Base-by-base conservation (phyloP, 768 basidiomycete genomes). In the Dictyophora rubrovolvata region DNA sequence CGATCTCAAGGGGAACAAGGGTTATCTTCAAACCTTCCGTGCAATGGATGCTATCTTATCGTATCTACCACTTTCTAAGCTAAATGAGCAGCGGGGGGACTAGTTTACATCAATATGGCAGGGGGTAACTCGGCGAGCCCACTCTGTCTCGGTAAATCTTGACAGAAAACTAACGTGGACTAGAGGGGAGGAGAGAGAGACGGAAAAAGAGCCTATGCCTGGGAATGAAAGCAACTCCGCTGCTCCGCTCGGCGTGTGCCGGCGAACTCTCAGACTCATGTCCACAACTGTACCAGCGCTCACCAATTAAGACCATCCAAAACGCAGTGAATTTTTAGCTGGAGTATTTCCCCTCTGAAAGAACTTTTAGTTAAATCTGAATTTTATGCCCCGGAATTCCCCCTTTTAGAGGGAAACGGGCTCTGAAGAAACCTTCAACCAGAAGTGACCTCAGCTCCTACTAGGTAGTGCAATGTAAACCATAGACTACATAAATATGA, bases 181-280 rank as follows among this genome's bases (percentile, higher is more conserved):
- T 1, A 14, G 53, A 28, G 28, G 53, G 20, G 23, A 53, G 10
- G 33, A 20, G 53, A 21, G 28, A 20, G 37, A 20, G 17, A 53
- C 53, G 53, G 53, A 53, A 28, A 28, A 53, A 53, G 53, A 53
- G 3, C 53, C 14, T 28, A 18, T 53, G 20, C 53, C 53, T 53
- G 53, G 53, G 53, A 53, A 53, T 34, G 22, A 37, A 18, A 18
- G 3, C 53, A 53, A 53, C 53, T 53, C 53, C 53, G 53, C 53
- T 33, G 53, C 53, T 53, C 53, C 53, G 53, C 42, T 53, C 53
- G 53, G 53, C 53, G 53, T 18, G 20, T 53, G 53, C 53, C 53
- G 53, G 42, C 10, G 14, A 42, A 42, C 42, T 42, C 7, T 28
- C 28, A 28, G 7, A 42, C 42, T 42, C 14, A 14, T 42, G 14